Conservation (phyloP, 805 yeast genomes). For the Debaryomyces maramus region DNA sequence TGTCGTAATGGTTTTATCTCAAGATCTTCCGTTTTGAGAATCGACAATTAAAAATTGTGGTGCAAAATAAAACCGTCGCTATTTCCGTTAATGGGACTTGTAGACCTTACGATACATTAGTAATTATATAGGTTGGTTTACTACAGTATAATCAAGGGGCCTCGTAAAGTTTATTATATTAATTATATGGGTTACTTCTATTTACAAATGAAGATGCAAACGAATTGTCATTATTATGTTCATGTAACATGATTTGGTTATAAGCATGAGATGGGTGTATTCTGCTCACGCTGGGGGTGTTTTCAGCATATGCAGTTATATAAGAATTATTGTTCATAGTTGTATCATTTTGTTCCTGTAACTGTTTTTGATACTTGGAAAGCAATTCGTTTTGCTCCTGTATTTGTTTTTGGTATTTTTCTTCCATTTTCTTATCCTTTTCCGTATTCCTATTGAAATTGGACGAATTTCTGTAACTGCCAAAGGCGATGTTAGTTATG, state of each 20-base stretch:
- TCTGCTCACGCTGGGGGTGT: constrained; percentile 1
- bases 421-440: constrained; percentile 8
- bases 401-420: constrained; percentile 14
- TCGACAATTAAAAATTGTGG: constrained; percentile 5
- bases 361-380: constrained; percentile 1
- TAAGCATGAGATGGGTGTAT: neutral
- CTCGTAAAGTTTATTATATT: neutral
- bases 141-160: too few relatives aligned
- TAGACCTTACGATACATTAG: neutral
- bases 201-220: constrained; percentile 12
- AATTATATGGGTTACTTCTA: constrained; percentile 6
- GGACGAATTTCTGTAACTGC: constrained; percentile 26
- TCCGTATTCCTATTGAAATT: constrained; percentile 2
- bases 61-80: too few relatives aligned
- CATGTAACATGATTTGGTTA: constrained; percentile 1
- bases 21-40: constrained; percentile 8
- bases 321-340: neutral
- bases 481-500: constrained; percentile 53
- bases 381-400: constrained; percentile 12
- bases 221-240: constrained; percentile 2
- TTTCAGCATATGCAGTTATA: constrained; percentile 2
- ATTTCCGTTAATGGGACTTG: neutral
- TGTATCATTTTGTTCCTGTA: constrained; percentile 1
- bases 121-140: too few relatives aligned
- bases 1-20: constrained; percentile 2